Conservation (phyloP, 331 rosid genomes). For the Saraca asoca region DNA sequence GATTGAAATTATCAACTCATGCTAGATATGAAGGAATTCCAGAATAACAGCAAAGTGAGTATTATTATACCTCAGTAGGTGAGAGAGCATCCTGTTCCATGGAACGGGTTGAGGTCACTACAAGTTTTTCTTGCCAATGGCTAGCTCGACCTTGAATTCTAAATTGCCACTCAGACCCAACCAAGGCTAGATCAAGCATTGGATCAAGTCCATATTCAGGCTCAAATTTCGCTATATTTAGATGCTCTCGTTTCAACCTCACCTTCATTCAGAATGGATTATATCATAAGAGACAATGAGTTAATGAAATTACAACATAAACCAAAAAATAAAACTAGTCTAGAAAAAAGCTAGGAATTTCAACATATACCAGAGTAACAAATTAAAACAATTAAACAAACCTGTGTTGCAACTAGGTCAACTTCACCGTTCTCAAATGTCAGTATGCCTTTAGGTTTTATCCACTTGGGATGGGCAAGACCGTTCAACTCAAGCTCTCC, state of each 20-base stretch:
- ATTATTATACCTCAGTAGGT: slow-evolving; percentile 69
- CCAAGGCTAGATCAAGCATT: slow-evolving; percentile 84
- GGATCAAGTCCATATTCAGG: slow-evolving; percentile 94
- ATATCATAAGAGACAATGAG: slow-evolving; percentile 22
- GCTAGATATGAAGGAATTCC: slow-evolving; percentile 22
- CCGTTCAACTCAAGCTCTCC: slow-evolving; percentile 96
- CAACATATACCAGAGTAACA: slow-evolving; percentile 10
- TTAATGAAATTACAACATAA: slow-evolving; percentile 24
- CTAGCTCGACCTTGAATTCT: slow-evolving; percentile 85
- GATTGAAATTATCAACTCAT: slow-evolving; percentile 22
- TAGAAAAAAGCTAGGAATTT: neutral
- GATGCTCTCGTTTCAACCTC: slow-evolving; percentile 85
- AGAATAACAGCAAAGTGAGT: slow-evolving; percentile 11
- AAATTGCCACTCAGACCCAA: slow-evolving; percentile 88
- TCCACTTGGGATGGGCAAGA: slow-evolving; percentile 69
- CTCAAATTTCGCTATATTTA: slow-evolving; percentile 82
- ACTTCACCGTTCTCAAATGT: slow-evolving; percentile 90
- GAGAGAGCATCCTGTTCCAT: slow-evolving; percentile 83
- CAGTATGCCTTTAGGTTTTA: slow-evolving; percentile 80
- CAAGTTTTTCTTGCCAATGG: slow-evolving; percentile 88
- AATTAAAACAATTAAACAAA: slow-evolving; percentile 40
- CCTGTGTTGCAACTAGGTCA: slow-evolving; percentile 94
- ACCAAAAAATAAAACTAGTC: slow-evolving; percentile 24
- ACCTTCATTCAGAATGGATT: slow-evolving; percentile 55
- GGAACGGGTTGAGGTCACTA: slow-evolving; percentile 87